These are phyloP conservation scores for Eutypa lata DNA, from an alignment of 2,329 filamentous ascomycete genomes.

Conservation along the genomic window DNA sequence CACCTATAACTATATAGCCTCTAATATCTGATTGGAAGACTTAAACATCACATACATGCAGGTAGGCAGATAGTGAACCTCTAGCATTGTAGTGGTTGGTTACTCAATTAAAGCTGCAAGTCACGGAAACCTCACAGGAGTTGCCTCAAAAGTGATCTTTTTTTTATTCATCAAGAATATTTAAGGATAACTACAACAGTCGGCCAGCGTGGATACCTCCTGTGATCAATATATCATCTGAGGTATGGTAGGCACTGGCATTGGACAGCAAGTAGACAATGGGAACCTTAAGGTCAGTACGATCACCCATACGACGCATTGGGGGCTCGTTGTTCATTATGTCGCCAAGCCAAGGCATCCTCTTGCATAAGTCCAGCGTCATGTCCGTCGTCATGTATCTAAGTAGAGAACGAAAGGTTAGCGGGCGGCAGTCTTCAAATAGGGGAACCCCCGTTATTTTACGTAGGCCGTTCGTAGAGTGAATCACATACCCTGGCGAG, in stretches of 20 bases:
- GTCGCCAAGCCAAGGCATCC: constrained; percentile 24
- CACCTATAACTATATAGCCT: too few relatives aligned
- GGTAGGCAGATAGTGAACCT: too few relatives aligned
- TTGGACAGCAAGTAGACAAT: constrained; percentile 39
- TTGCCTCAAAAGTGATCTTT: too few relatives aligned
- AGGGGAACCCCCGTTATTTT: too few relatives aligned
- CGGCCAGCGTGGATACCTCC: constrained; percentile 32
- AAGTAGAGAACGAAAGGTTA: constrained; percentile 3
- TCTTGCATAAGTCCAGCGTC: constrained; percentile 27
- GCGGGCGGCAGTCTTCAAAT: too few relatives aligned
- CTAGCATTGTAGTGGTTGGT: too few relatives aligned
- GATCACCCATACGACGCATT: constrained; percentile 35
- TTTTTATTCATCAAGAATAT: too few relatives aligned
- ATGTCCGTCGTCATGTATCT: constrained; percentile 33
- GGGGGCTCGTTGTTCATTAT: constrained; percentile 37
- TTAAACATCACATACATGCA: too few relatives aligned
- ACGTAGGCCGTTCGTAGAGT: too few relatives aligned
- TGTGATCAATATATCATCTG: constrained; percentile 34
- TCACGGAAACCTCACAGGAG: too few relatives aligned
- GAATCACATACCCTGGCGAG: constrained; percentile 27
- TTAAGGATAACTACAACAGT: background rate
- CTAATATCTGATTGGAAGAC: too few relatives aligned
- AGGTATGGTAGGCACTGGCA: constrained; percentile 39
- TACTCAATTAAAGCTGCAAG: too few relatives aligned
- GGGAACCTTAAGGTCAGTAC: constrained; percentile 35